Evolutionary conservation across 306 rosid genomes (phyloP), one percentile per base, ranked within the genome.

Genomic region (Quercus aquifolioides): DNA sequence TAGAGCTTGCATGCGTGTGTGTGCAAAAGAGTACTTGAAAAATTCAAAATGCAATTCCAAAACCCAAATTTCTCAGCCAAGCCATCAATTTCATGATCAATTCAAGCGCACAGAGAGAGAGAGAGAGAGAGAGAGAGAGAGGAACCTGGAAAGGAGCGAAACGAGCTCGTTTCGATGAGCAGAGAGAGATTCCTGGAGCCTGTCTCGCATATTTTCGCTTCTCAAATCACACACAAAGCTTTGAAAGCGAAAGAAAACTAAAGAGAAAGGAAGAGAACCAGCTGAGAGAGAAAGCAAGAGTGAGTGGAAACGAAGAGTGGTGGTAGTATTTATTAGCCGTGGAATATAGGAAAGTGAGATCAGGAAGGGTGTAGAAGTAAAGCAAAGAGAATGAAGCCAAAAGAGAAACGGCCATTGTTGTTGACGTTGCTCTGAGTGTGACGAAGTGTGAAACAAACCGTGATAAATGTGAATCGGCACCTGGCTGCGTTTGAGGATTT

Each of bases 91-190:
- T 49, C 54, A 49, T 3, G 54, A 49, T 49, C 54, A 49, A 49
- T 49, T 49, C 17, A 49, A 49, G 15, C 54, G 0, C 51, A 41
- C 62, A 65, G 18, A 25, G 63, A 51, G 33, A 65, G 19, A 33
- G 35, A 31, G 35, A 31, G 38, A 35, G 63, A 41, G 20, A 26
- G 64, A 52, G 38, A 65, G 19, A 60, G n/a, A 79, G 14, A 20
- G 52, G 7, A 11, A 84, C 88, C 85, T 78, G 25, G 88, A 82
- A 73, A 89, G 80, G 76, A 86, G 90, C 35, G 85, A 82, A 58
- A 84, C 77, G 21, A 80, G 75, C 72, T 80, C 87, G 2, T 82
- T 89, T 25, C 81, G 72, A 78, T 65, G 71, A 38, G 54, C 76
- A 23, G 78, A 72, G 63, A 80, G 76, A 3, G 85, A 65, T 52